Evolutionary conservation across 2,329 filamentous ascomycete genomes (phyloP).

Genomic region (Trichoderma sp.): DNA sequence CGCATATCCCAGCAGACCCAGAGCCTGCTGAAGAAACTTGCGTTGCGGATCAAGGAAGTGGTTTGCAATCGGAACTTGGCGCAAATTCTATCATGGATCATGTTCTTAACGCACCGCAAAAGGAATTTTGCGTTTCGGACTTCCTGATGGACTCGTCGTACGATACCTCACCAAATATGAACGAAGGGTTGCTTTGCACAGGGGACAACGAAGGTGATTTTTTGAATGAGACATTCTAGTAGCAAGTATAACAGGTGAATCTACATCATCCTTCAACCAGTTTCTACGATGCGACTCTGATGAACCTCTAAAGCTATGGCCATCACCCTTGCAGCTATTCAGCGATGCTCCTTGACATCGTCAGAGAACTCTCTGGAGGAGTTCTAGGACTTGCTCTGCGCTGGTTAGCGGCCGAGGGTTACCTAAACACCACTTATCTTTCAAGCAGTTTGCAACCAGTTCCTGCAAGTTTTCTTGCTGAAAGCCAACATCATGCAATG

Average conservation of each 20-base stretch:
- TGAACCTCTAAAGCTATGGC: not conserved
- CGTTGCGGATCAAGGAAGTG: not conserved
- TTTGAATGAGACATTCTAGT: not conserved
- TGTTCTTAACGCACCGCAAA: not conserved
- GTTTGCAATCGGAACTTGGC: not conserved
- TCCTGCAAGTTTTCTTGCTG: not conserved
- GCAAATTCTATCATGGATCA: not conserved
- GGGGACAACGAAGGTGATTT: not conserved
- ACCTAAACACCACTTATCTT: not conserved
- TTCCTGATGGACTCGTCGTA: not conserved
- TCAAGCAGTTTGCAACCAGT: not conserved
- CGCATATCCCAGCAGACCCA: not conserved
- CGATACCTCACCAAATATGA: not conserved
- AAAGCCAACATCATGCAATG: not conserved
- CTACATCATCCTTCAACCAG: not conserved
- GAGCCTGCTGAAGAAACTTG: not conserved
- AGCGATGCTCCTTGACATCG: not conserved
- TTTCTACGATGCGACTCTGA: not conserved
- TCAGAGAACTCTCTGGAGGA: not conserved
- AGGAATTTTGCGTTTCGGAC: not conserved
- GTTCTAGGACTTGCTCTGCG: not conserved
- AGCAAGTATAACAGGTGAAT: not conserved
- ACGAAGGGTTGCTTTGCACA: not conserved
- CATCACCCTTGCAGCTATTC: not conserved
- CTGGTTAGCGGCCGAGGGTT: not conserved